These are phyloP conservation scores for Apostasia ramifera DNA, from an alignment of 106 monocot genomes.

Conservation along the genomic window DNA sequence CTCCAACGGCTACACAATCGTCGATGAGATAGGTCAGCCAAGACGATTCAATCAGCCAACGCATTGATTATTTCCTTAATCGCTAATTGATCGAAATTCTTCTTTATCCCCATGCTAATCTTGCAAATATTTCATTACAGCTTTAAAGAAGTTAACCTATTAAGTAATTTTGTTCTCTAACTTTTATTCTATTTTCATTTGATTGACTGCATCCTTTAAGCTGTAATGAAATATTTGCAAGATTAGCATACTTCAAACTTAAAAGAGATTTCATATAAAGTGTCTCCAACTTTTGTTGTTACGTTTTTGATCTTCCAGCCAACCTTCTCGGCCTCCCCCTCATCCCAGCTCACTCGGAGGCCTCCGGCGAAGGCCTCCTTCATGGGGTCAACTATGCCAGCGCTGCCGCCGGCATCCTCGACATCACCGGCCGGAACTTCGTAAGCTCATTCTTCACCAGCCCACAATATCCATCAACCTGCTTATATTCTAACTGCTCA, in stretches of 20 bases:
- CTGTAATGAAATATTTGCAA: too few species aligned
- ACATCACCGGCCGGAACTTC: slow-evolving; percentile 80
- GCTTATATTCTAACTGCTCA: not conserved
- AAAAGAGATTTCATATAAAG: not conserved
- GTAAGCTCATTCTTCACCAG: slow-evolving; percentile 14
- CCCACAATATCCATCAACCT: not conserved
- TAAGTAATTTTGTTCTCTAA: too few species aligned
- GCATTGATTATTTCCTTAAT: too few species aligned
- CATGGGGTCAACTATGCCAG: slow-evolving; percentile 95
- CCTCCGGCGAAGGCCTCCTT: slow-evolving; percentile 30
- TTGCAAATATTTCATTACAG: too few species aligned
- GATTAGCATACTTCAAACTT: too few species aligned
- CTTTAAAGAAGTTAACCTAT: too few species aligned
- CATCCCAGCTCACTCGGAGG: slow-evolving; percentile 60
- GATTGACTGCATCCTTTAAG: too few species aligned
- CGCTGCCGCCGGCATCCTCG: slow-evolving; percentile 86
- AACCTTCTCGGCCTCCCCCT: slow-evolving; percentile 77
- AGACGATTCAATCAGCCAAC: slow-evolving; percentile 3
- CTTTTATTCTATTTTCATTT: too few species aligned
- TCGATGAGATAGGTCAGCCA: slow-evolving; percentile 58
- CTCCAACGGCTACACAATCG: slow-evolving; percentile 93
- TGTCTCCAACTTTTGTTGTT: not conserved
- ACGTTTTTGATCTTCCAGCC: slow-evolving; percentile 37
- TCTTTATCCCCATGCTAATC: too few species aligned
- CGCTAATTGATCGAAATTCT: too few species aligned